phyloP scores from a whole-genome alignment of 2,329 filamentous ascomycete species.

The Botrytis paeoniae region DNA sequence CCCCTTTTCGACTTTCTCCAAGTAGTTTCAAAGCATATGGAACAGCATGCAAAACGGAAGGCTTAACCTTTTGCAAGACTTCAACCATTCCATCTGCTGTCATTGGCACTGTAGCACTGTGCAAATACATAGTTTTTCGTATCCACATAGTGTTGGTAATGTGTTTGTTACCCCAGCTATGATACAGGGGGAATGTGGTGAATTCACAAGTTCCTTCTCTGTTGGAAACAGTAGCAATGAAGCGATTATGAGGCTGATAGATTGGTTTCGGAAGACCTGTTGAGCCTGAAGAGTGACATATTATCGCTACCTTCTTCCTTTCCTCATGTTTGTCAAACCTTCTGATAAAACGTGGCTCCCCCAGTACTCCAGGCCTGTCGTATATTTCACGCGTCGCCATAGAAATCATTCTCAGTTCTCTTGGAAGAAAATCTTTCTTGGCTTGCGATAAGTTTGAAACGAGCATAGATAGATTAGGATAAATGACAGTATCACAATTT shows the following conservation, averaged over 20 bases:
- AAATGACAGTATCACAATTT: slow-evolving; percentile 17
- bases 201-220: slow-evolving; percentile 43
- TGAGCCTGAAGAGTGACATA: slow-evolving; percentile 44
- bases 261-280: slow-evolving; percentile 62
- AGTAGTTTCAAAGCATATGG: slow-evolving; percentile 59
- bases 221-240: slow-evolving; percentile 42
- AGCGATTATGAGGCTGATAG: slow-evolving; percentile 51
- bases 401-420: neutral
- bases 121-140: slow-evolving; percentile 49
- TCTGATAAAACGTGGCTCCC: neutral
- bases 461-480: slow-evolving; percentile 13
- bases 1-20: neutral
- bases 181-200: slow-evolving; percentile 56
- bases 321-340: neutral
- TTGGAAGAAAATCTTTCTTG: neutral
- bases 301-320: slow-evolving; percentile 10
- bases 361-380: neutral
- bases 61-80: slow-evolving; percentile 42
- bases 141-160: slow-evolving; percentile 51
- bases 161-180: slow-evolving; percentile 55
- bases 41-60: slow-evolving; percentile 39
- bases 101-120: slow-evolving; percentile 53
- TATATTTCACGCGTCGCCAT: slow-evolving; percentile 15
- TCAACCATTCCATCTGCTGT: slow-evolving; percentile 47
- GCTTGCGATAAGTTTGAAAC: slow-evolving; percentile 16